Evolutionary conservation across 2,329 filamentous ascomycete genomes (phyloP).

Genomic region (Cryphonectria naterciae): DNA sequence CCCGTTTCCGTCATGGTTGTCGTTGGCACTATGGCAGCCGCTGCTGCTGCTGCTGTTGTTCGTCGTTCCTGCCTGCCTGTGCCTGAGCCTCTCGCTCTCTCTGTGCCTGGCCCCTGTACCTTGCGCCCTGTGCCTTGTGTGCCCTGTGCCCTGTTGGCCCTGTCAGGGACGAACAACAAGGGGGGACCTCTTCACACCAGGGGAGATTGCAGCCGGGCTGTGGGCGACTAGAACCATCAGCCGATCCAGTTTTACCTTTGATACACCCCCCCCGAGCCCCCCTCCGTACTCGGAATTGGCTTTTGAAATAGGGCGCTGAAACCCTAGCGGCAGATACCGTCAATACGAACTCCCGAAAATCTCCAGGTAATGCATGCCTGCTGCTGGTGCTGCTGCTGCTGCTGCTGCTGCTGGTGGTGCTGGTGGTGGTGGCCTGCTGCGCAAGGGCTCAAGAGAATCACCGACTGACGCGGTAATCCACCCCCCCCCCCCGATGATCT

Average conservation of each 20-base stretch:
- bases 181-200: not conserved
- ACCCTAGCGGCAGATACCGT: not conserved
- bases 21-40: too few species aligned
- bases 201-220: constrained; percentile 2
- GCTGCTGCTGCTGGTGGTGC: not conserved
- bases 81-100: not conserved
- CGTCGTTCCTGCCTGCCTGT: too few species aligned
- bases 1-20: not conserved
- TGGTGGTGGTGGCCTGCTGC: not conserved
- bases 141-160: not conserved
- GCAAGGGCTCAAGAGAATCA: not conserved
- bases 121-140: not conserved
- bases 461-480: not conserved
- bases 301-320: not conserved
- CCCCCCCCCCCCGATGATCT: not conserved
- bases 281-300: not conserved
- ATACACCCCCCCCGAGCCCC: not conserved
- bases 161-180: not conserved
- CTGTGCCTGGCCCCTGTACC: not conserved
- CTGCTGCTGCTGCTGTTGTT: too few species aligned
- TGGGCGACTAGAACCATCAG: not conserved
- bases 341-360: not conserved
- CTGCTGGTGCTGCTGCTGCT: not conserved
- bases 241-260: not conserved
- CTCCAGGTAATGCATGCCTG: not conserved